Percentiles rank a stretch among this genome's conserved stretches.
Conservation (phyloP, 106 monocot genomes). For the Phalaenopsis aphrodite region DNA sequence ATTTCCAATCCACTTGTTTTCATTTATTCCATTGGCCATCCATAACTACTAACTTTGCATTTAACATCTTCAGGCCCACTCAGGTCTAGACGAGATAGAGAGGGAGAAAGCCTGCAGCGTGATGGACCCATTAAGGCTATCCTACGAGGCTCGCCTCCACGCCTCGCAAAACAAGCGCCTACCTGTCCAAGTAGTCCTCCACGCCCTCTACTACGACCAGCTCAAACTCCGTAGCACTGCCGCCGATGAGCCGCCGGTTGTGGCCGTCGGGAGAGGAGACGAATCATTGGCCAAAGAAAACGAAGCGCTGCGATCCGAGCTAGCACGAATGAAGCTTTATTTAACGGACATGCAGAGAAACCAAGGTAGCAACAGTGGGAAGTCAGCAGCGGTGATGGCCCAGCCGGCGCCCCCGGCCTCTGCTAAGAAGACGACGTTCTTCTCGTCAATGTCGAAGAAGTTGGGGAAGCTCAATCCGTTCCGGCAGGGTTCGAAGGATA, state of each 20-base stretch:
- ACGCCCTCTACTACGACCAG: constrained; percentile 83
- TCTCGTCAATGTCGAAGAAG: constrained; percentile 54
- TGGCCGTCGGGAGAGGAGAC: constrained; percentile 16
- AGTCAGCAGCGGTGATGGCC: background rate
- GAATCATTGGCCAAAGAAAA: constrained; percentile 60
- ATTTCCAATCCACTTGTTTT: too few relatives aligned
- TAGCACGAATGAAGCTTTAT: constrained; percentile 58
- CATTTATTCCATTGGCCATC: too few relatives aligned
- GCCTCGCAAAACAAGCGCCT: constrained; percentile 91
- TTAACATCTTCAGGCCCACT: constrained; percentile 39
- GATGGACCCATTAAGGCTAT: constrained; percentile 77
- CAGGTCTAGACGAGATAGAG: constrained; percentile 68
- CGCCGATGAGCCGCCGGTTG: background rate
- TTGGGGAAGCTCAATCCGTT: constrained; percentile 83
- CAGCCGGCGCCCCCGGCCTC: background rate
- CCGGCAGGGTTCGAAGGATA: constrained; percentile 66
- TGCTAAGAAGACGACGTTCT: constrained; percentile 46
- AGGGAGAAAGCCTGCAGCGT: constrained; percentile 92
- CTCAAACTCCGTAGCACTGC: constrained; percentile 53
- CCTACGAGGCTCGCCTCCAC: constrained; percentile 83
- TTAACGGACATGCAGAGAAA: constrained; percentile 43
- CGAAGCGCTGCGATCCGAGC: constrained; percentile 57
- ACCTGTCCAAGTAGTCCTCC: constrained; percentile 71
- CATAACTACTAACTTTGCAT: too few relatives aligned
- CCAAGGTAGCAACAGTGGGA: constrained; percentile 6